phyloP scores from a whole-genome alignment of 176 grass and related monocot species.

The Hordeum marinum region DNA sequence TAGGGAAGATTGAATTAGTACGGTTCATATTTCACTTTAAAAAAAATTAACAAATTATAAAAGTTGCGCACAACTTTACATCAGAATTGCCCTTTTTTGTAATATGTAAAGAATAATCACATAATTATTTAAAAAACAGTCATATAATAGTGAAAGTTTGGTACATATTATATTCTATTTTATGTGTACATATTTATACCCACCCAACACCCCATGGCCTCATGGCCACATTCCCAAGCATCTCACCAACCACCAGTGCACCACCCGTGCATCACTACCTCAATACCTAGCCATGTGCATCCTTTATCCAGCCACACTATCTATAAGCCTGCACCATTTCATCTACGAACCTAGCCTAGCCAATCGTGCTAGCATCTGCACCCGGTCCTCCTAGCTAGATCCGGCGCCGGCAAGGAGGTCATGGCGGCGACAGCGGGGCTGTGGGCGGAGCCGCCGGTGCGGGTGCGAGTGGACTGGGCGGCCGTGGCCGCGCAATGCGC shows the following conservation, averaged over 20 bases:
- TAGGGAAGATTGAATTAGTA: no score
- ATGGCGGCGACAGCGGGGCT: neutral
- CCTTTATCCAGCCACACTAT: neutral
- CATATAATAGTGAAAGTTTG: no score
- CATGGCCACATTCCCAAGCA: neutral
- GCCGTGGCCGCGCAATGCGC: slow-evolving; percentile 27
- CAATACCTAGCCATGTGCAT: slow-evolving; percentile 13
- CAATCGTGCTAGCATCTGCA: neutral
- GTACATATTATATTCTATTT: no score
- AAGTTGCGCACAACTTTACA: no score
- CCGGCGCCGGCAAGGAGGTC: neutral
- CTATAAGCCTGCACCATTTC: no score
- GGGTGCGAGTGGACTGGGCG: slow-evolving; percentile 31
- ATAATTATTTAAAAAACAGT: no score
- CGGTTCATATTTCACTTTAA: no score
- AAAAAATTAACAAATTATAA: no score
- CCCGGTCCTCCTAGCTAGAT: neutral
- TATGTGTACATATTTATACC: no score
- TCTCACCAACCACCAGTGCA: neutral
- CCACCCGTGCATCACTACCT: neutral
- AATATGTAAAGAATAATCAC: no score
- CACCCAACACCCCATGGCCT: no score
- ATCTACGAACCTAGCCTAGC: slow-evolving; percentile 1
- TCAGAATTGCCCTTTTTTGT: no score
- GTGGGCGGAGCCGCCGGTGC: slow-evolving; percentile 20